Evolutionary conservation across 2,329 filamentous ascomycete genomes (phyloP).

Genomic region (Scedosporium dehoogii): DNA sequence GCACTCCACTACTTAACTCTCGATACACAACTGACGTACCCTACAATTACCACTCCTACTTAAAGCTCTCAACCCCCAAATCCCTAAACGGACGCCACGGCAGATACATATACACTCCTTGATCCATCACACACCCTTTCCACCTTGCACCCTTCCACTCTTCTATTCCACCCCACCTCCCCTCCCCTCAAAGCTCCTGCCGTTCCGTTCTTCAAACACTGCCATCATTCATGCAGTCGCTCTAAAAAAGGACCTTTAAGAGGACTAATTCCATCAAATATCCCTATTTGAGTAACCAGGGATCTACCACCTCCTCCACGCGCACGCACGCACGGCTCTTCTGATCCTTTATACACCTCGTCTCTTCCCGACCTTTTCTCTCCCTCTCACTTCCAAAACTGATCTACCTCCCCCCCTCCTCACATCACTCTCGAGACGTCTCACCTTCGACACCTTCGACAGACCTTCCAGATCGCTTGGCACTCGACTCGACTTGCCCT

Average conservation of each 20-base stretch:
- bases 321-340: background rate
- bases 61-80: background rate
- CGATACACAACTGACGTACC: too few species aligned
- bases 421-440: slow-evolving; percentile 7
- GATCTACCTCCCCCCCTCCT: background rate
- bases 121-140: background rate
- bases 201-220: background rate
- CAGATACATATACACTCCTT: background rate
- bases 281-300: background rate
- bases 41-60: too few species aligned
- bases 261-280: background rate
- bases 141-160: background rate
- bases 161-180: too few species aligned
- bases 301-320: background rate
- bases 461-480: slow-evolving; percentile 4
- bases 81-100: background rate
- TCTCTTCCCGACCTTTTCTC: background rate
- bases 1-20: too few species aligned
- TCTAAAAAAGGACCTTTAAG: background rate
- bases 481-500: slow-evolving; percentile 5
- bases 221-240: background rate
- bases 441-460: slow-evolving; percentile 4
- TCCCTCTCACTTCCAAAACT: background rate
- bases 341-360: background rate
- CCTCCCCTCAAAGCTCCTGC: background rate